phyloP scores from a whole-genome alignment of 2,329 filamentous ascomycete genomes.

The Pochonia chlamydosporia region DNA sequence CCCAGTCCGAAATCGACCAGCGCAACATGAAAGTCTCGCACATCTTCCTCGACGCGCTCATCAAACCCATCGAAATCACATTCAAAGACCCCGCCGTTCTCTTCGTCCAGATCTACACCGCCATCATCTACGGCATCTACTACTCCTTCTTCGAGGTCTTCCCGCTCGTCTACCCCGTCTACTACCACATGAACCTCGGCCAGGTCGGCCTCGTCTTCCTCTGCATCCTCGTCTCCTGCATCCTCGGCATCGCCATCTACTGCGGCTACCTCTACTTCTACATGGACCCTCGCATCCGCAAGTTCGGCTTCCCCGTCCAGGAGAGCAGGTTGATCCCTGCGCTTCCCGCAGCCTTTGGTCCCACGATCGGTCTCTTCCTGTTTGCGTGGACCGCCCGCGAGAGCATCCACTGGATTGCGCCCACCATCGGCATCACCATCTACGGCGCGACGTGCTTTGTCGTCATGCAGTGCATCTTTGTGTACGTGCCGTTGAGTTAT shows the following conservation, averaged over 20 bases:
- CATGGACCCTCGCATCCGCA: constrained; percentile 43
- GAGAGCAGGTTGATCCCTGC: constrained; percentile 52
- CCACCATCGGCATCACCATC: constrained; percentile 51
- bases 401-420: constrained; percentile 47
- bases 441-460: constrained; percentile 47
- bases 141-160: constrained; percentile 63
- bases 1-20: constrained; percentile 60
- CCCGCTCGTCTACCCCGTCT: constrained; percentile 53
- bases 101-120: constrained; percentile 57
- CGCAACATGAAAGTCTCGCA: constrained; percentile 41
- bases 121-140: constrained; percentile 57
- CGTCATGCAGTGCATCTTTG: constrained; percentile 55
- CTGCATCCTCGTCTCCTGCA: constrained; percentile 51
- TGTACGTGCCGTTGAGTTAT: constrained; percentile 52
- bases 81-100: constrained; percentile 56
- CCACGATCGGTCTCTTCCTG: constrained; percentile 55
- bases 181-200: constrained; percentile 55
- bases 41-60: constrained; percentile 49
- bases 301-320: constrained; percentile 42
- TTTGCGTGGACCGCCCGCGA: constrained; percentile 52
- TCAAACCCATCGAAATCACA: constrained; percentile 56
- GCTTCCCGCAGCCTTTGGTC: constrained; percentile 44
- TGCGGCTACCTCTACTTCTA: constrained; percentile 45
- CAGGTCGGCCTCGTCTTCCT: constrained; percentile 56
- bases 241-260: constrained; percentile 46